phyloP scores from a whole-genome alignment of 2,329 filamentous ascomycete species.

The Epichloe uncinata region DNA sequence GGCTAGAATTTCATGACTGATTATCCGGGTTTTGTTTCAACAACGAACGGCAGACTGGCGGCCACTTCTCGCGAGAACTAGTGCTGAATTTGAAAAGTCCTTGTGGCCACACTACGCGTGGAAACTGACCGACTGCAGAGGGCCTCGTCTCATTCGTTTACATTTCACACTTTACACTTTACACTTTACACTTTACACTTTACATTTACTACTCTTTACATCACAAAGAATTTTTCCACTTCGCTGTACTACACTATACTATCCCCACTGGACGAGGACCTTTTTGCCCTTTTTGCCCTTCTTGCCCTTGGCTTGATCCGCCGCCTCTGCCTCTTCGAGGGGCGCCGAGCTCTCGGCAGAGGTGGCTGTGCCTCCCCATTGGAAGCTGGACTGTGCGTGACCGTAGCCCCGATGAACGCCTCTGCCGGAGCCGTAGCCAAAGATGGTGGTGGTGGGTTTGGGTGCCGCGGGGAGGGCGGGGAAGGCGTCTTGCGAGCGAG shows the following conservation, averaged over 20 bases:
- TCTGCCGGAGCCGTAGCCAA: constrained; percentile 42
- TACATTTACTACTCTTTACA: no score
- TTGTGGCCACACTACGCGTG: no score
- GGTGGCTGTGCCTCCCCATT: constrained; percentile 30
- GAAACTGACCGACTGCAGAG: no score
- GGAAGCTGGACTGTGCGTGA: constrained; percentile 35
- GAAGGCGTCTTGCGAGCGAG: constrained; percentile 49
- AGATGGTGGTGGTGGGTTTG: constrained; percentile 51
- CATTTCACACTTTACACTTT: no score
- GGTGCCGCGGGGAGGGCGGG: constrained; percentile 65
- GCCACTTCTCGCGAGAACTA: no score
- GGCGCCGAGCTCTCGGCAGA: constrained; percentile 9
- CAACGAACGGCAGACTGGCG: no score
- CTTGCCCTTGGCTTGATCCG: constrained; percentile 29
- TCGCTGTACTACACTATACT: background rate
- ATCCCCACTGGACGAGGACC: constrained; percentile 49
- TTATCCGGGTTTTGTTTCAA: no score
- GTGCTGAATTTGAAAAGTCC: no score
- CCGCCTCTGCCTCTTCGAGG: constrained; percentile 13
- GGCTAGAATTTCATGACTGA: no score
- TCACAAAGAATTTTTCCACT: no score
- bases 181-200: no score
- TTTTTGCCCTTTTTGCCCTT: constrained; percentile 48
- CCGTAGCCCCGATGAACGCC: constrained; percentile 42
- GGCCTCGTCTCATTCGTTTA: no score